phyloP scores from a whole-genome alignment of 2,329 filamentous ascomycete genomes.

The Cladosporium phlei region DNA sequence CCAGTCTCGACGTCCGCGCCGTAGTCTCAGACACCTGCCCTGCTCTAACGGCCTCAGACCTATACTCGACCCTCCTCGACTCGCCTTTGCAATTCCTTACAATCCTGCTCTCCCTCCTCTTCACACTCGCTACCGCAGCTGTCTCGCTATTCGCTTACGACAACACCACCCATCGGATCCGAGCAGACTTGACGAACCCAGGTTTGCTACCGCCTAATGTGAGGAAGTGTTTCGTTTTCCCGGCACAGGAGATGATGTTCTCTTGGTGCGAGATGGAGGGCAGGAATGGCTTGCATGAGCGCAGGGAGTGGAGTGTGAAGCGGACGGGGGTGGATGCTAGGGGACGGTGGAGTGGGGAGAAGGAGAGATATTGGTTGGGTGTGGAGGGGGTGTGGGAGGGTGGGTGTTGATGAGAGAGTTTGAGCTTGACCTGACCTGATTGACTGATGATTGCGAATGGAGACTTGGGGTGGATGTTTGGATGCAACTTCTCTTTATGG shows the following conservation, averaged over 20 bases:
- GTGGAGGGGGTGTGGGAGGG: slow-evolving; percentile 29
- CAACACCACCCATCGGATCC: slow-evolving; percentile 12
- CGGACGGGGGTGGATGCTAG: slow-evolving; percentile 18
- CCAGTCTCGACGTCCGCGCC: slow-evolving; percentile 19
- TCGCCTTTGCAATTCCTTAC: slow-evolving; percentile 16
- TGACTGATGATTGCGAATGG: too few relatives aligned
- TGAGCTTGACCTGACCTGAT: too few relatives aligned
- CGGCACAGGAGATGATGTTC: slow-evolving; percentile 26
- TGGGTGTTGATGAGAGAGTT: neutral
- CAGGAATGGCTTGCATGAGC: slow-evolving; percentile 9
- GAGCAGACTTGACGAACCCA: slow-evolving; percentile 22
- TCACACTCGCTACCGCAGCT: slow-evolving; percentile 13
- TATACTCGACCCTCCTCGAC: slow-evolving; percentile 8
- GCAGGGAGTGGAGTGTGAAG: slow-evolving; percentile 21
- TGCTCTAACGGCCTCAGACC: neutral
- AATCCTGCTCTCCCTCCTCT: slow-evolving; percentile 16
- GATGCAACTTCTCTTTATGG: too few relatives aligned
- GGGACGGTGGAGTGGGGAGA: slow-evolving; percentile 22
- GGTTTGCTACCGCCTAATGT: slow-evolving; percentile 19
- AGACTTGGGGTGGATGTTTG: too few relatives aligned
- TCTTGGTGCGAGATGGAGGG: slow-evolving; percentile 21
- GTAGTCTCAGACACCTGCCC: slow-evolving; percentile 26
- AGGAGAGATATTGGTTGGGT: slow-evolving; percentile 28
- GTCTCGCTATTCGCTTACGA: slow-evolving; percentile 18
- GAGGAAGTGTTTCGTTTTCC: slow-evolving; percentile 26